These are phyloP conservation scores for Phytophthora ramorum DNA, from an alignment of 352 stramenopile species.

Conservation along the genomic window DNA sequence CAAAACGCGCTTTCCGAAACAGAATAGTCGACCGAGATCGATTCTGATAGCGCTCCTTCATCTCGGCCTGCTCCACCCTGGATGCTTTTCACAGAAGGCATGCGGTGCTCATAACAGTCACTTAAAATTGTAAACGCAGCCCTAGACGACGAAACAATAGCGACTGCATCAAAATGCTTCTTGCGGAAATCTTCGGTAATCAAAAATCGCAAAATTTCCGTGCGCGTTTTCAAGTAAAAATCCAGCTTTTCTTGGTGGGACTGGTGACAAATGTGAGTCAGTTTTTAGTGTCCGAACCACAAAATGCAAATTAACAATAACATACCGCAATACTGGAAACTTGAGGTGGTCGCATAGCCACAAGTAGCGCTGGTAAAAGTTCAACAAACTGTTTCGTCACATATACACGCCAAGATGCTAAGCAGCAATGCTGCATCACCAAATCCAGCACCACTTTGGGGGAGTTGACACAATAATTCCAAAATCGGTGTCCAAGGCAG, in stretches of 20 bases:
- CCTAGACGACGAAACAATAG: conserved; percentile 56
- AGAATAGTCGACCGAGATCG: conserved; percentile 74
- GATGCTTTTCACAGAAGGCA: conserved; percentile 25
- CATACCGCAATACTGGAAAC: conserved; percentile 47
- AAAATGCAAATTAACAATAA: not conserved
- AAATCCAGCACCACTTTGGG: conserved; percentile 71
- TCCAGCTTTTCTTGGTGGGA: conserved; percentile 54
- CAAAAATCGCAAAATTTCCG: conserved; percentile 64
- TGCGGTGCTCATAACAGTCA: conserved; percentile 79
- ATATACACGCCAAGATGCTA: conserved; percentile 71
- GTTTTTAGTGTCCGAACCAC: not conserved
- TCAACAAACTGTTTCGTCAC: conserved; percentile 87
- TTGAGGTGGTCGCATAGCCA: conserved; percentile 73
- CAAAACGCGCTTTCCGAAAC: conserved; percentile 81
- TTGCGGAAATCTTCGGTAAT: conserved; percentile 54
- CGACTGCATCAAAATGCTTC: conserved; percentile 57
- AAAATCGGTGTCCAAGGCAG: conserved; percentile 84
- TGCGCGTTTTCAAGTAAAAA: conserved; percentile 69
- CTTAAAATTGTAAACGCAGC: conserved; percentile 77
- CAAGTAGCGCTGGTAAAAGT: conserved; percentile 67
- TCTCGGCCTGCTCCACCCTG: conserved; percentile 38
- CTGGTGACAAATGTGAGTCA: conserved; percentile 34
- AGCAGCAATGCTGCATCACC: conserved; percentile 71
- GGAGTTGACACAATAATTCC: conserved; percentile 82
- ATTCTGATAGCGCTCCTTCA: conserved; percentile 78